Evolutionary conservation across 164 flowering plant genomes (phyloP), one percentile per base, ranked within the genome.

Genomic region (Protea cynaroides): DNA sequence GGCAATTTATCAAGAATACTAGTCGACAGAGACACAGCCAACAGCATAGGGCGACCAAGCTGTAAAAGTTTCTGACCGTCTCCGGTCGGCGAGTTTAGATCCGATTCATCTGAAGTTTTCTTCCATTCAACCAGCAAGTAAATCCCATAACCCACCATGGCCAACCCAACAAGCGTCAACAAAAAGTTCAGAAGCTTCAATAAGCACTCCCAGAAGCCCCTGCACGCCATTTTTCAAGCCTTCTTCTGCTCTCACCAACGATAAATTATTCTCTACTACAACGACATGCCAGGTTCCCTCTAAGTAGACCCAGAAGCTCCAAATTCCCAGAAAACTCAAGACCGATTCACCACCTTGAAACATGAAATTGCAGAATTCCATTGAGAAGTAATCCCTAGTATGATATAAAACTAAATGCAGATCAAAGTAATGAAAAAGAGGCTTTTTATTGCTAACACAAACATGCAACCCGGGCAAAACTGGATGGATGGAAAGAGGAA

Each of bases 101-200:
- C 62, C 5, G 56, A 8, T 3, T 25, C 36, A 66, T 58, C 66
- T 10, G 71, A 66, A 25, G 24, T 17, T 47, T 69, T 76, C 61
- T 64, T 73, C 73, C 82, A 93, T 70, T 79, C 85, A 40, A 90
- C 88, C 58, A 86, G 81, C 74, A 93, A 78, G 83, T 93, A 93
- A 63, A 93, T 85, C 50, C 97, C 98, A 76, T 93, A 93, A 1
- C 97, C 98, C 64, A 93, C 75, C 92, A 93, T 89, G 13, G 92
- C 91, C 71, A 93, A 73, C 21, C 98, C 98, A 22, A 66, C 80
- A 23, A 93, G 74, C 43, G 90, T 82, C 71, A 93, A 56, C 71
- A 93, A 59, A 60, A 93, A 85, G 78, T 93, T 93, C 53, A 93
- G 67, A 34, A 90, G 83, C 89, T 89, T 93, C 83, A 93, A 73